Conservation (phyloP, 2,329 filamentous ascomycete genomes). For the Exophiala dermatitidis region DNA sequence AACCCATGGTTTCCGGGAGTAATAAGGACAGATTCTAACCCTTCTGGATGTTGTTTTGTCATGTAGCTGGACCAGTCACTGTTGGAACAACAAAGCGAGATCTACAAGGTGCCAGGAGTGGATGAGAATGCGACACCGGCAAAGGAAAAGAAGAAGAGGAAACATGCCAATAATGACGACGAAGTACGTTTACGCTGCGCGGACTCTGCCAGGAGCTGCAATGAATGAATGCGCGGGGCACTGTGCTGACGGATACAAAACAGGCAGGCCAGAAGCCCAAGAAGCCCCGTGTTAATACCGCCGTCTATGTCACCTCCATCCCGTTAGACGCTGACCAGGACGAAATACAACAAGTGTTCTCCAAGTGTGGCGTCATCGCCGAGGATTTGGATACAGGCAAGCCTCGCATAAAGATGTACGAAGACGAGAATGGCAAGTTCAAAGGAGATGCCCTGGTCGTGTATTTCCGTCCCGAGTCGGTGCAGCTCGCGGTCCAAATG, state of each 20-base stretch:
- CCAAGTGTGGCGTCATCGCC: constrained; percentile 82
- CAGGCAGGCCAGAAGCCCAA: constrained; percentile 29
- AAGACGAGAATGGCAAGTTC: constrained; percentile 70
- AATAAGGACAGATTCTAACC: constrained; percentile 23
- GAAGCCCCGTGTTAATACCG: constrained; percentile 63
- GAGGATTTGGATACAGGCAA: constrained; percentile 86
- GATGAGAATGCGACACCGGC: constrained; percentile 47
- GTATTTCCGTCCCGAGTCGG: constrained; percentile 93
- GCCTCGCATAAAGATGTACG: constrained; percentile 89
- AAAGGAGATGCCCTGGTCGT: constrained; percentile 91
- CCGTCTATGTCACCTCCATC: constrained; percentile 84
- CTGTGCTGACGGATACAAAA: constrained; percentile 34
- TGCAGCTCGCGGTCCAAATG: constrained; percentile 55
- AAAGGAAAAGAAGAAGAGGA: constrained; percentile 47
- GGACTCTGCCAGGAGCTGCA: constrained; percentile 19
- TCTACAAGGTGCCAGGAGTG: constrained; percentile 54
- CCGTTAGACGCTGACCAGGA: constrained; percentile 69
- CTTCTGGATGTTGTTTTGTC: constrained; percentile 14
- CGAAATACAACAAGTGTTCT: constrained; percentile 79
- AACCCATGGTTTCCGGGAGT: constrained; percentile 7
- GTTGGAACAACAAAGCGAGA: constrained; percentile 54
- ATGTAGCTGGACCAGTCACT: constrained; percentile 53
- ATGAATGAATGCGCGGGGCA: too few species aligned
- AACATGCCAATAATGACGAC: constrained; percentile 42
- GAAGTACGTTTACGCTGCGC: constrained; percentile 38